These are phyloP conservation scores for Pyrenophora tritici-repentis DNA, from an alignment of 2,329 filamentous ascomycete species.

Conservation along the genomic window DNA sequence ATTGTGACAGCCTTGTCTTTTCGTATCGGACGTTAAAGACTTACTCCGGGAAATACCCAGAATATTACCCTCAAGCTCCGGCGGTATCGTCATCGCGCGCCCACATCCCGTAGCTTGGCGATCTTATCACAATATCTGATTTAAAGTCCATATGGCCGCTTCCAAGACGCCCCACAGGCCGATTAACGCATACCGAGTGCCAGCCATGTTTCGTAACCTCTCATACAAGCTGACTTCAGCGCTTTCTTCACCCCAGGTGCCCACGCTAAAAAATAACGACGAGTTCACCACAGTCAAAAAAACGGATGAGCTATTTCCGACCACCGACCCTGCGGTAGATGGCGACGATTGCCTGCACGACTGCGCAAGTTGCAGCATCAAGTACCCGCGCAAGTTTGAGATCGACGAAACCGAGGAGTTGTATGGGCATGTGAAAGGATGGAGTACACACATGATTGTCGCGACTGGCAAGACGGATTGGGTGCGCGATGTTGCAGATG, in stretches of 20 bases:
- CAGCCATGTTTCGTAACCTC: slow-evolving; percentile 44
- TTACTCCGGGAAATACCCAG: background rate
- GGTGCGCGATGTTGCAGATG: slow-evolving; percentile 83
- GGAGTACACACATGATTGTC: slow-evolving; percentile 87
- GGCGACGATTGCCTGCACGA: slow-evolving; percentile 89
- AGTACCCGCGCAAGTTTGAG: slow-evolving; percentile 74
- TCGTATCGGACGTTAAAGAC: background rate
- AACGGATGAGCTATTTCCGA: slow-evolving; percentile 68
- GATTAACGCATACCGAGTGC: slow-evolving; percentile 44
- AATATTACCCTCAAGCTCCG: slow-evolving; percentile 5
- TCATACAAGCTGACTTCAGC: slow-evolving; percentile 45
- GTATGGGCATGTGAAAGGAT: slow-evolving; percentile 84
- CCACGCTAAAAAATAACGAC: slow-evolving; percentile 38
- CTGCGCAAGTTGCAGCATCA: slow-evolving; percentile 78
- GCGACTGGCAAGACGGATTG: slow-evolving; percentile 97
- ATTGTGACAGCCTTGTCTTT: background rate
- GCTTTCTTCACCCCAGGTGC: slow-evolving; percentile 37
- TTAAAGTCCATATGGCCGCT: slow-evolving; percentile 29
- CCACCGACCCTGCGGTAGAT: slow-evolving; percentile 75
- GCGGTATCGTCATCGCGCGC: slow-evolving; percentile 28
- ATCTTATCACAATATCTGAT: slow-evolving; percentile 47
- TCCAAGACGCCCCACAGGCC: slow-evolving; percentile 29
- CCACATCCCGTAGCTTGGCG: slow-evolving; percentile 42
- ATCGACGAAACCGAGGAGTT: slow-evolving; percentile 78
- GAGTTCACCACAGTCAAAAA: slow-evolving; percentile 56